Base-by-base conservation (phyloP, 805 yeast species). In the Wickerhamiella kurtzmanii region DNA sequence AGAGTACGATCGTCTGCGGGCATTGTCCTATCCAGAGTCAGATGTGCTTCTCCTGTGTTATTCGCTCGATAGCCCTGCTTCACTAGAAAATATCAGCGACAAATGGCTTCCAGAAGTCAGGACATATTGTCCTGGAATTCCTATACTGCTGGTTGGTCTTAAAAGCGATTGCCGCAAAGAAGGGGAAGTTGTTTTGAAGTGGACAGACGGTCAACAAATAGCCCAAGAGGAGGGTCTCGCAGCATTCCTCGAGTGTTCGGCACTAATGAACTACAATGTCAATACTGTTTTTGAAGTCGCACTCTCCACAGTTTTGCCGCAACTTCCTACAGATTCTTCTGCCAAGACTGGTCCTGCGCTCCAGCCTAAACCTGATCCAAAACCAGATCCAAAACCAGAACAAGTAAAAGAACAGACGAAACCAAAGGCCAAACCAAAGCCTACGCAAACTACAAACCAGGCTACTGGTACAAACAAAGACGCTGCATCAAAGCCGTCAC, bases 21-120 rank as follows among this genome's bases (percentile, higher is more conserved):
- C 94, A 1, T 67, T 86, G 43, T 72, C 82, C 39, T 85, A 85
- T 59, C 80, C 88, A 4, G 94, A 83, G 54, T 83, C 80, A 2
- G 83, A 85, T 60, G 66, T 86, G 1, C 63, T 86, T 16, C 66
- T 88, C 48, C 68, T 86, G 6, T 87, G 95, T 49, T 88, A 83
- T 61, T 68, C 89, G 1, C 70, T 85, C 22, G 80, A 79, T 55
- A 73, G 72, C 47, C 64, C 69, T 17, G 73, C 73, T 28, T 77
- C 88, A 19, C 67, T 88, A 48, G 77, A 75, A 44, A 86, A 82
- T 58, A 82, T 84, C 11, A 72, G 71, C 50, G 94, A 85, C 52
- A 75, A 74, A 50, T 88, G 97, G 97, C 75, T 75, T 37, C 95
- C 95, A 1, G 97, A 88, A 60, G 82, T 84, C 1, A 67, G 71